Conservation (phyloP, 78 protist genomes). For the Monosiga brevicollis region DNA sequence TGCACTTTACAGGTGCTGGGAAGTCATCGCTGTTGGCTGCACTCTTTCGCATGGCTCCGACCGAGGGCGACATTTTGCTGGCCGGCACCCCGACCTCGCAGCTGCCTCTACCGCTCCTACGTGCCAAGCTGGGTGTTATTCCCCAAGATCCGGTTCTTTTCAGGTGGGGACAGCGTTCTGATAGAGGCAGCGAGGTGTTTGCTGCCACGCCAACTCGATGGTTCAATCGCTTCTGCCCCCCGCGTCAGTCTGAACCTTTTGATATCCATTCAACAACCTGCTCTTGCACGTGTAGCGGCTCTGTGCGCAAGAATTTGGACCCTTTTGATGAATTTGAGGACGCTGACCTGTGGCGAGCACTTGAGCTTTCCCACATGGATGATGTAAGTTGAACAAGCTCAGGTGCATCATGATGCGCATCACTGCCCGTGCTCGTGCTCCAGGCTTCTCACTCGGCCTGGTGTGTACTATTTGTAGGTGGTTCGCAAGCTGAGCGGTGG, state of each 20-base stretch:
- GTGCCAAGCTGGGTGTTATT: constrained; percentile 56
- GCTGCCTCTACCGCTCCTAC: constrained; percentile 43
- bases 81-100: constrained; percentile 44
- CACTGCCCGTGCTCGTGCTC: no score
- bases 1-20: constrained; percentile 72
- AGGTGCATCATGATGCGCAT: no score
- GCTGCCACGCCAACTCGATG: no score
- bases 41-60: constrained; percentile 72
- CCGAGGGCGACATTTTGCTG: constrained; percentile 49
- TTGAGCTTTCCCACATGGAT: constrained; percentile 34
- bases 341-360: constrained; percentile 40
- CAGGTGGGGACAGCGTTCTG: no score
- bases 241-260: no score
- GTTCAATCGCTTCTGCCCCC: no score
- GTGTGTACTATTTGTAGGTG: no score
- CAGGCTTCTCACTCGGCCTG: no score
- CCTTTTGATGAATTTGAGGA: constrained; percentile 59
- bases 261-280: constrained; percentile 35
- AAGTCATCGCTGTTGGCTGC: constrained; percentile 63
- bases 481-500: neutral
- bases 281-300: no score
- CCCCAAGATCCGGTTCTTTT: constrained; percentile 82
- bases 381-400: no score
- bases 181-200: no score
- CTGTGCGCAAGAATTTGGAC: constrained; percentile 77